Conservation (phyloP, 768 basidiomycete genomes). For the Termitomyces sp. region DNA sequence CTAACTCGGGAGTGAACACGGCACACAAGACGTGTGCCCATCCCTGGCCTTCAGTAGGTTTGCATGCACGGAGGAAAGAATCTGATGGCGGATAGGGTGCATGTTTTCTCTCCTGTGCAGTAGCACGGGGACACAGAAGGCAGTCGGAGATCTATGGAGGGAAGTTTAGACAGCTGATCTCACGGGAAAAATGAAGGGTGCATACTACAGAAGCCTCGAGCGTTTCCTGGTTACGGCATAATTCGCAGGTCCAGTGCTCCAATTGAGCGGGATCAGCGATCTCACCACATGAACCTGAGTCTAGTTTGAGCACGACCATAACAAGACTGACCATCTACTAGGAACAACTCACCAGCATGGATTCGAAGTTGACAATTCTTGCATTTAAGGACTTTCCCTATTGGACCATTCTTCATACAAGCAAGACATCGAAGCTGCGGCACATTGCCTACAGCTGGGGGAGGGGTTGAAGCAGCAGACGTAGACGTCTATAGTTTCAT, state of each 20-base stretch:
- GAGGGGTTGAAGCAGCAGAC: conserved; percentile 59
- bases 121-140: conserved; percentile 72
- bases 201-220: conserved; percentile 80
- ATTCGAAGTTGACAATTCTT: conserved; percentile 74
- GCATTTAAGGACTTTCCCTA: conserved; percentile 79
- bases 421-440: conserved; percentile 72
- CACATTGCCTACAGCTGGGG: conserved; percentile 49
- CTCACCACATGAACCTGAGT: conserved; percentile 67
- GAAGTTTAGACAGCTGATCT: conserved; percentile 4
- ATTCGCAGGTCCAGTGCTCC: conserved; percentile 83
- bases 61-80: conserved; percentile 71
- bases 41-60: conserved; percentile 89
- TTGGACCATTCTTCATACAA: conserved; percentile 72
- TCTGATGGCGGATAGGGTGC: conserved; percentile 48
- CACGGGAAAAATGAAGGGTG: conserved; percentile 12
- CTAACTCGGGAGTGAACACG: conserved; percentile 82
- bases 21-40: conserved; percentile 93
- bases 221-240: conserved; percentile 81
- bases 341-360: conserved; percentile 62
- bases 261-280: conserved; percentile 57
- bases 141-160: conserved; percentile 75
- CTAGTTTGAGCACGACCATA: neutral
- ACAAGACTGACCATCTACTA: neutral
- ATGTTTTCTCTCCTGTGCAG: conserved; percentile 47
- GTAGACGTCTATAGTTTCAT: conserved; percentile 38